These are phyloP conservation scores for Alternaria sp. DNA, from an alignment of 2,329 filamentous ascomycete genomes.

Conservation along the genomic window DNA sequence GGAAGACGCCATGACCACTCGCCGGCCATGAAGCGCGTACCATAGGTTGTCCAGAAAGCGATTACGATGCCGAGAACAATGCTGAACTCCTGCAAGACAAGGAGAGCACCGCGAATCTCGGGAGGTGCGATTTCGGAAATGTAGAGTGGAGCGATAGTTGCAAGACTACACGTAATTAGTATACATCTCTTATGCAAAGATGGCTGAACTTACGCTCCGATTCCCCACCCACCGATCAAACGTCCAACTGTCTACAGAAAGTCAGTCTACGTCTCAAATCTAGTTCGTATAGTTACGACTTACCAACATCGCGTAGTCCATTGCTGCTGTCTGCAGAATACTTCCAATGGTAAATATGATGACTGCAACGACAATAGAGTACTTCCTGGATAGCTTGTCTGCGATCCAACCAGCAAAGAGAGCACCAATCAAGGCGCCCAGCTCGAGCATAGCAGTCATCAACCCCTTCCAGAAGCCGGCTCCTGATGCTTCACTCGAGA, in stretches of 20 bases:
- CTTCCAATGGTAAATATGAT: conserved; percentile 62
- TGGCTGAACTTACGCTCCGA: conserved; percentile 56
- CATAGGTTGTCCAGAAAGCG: conserved; percentile 65
- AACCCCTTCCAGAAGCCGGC: conserved; percentile 57
- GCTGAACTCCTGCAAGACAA: conserved; percentile 60
- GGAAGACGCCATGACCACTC: conserved; percentile 59
- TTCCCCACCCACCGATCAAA: conserved; percentile 61
- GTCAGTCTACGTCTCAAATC: neutral
- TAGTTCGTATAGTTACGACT: neutral
- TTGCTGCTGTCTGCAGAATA: conserved; percentile 60
- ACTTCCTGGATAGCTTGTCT: conserved; percentile 62
- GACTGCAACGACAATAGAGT: conserved; percentile 62
- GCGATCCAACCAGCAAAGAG: conserved; percentile 58
- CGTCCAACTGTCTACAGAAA: conserved; percentile 52
- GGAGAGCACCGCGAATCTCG: conserved; percentile 59
- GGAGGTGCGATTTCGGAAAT: conserved; percentile 63
- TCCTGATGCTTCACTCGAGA: conserved; percentile 53
- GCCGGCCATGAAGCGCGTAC: conserved; percentile 55
- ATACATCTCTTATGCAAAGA: neutral
- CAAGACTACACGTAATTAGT: conserved; percentile 30
- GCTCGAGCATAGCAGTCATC: conserved; percentile 64
- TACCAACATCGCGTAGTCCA: conserved; percentile 60
- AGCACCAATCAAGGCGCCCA: conserved; percentile 59
- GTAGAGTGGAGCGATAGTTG: conserved; percentile 61
- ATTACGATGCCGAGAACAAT: conserved; percentile 61